Evolutionary conservation across 139 green algal species (phyloP).

Genomic region (Coelastrella sp.): DNA sequence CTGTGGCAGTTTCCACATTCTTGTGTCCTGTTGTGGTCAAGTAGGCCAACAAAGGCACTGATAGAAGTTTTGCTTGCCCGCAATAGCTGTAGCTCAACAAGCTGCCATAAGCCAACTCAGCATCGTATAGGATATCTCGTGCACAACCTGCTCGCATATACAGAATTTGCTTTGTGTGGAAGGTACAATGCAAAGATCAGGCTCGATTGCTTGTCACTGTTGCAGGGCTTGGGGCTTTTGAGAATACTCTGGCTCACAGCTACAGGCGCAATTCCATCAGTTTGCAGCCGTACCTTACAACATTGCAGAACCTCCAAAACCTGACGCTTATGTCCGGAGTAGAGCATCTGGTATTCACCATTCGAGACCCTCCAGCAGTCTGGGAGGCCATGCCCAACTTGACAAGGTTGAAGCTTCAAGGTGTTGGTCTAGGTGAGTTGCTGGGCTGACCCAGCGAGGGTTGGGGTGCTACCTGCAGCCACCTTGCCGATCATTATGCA

Average conservation of each 20-base stretch:
- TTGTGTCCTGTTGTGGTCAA: too few species aligned
- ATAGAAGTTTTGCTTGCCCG: too few species aligned
- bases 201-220: background rate
- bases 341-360: conserved; percentile 7
- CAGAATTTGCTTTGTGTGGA: background rate
- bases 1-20: too few species aligned
- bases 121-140: too few species aligned
- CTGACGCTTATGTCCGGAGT: background rate
- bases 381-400: conserved; percentile 20
- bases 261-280: background rate
- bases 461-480: background rate
- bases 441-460: background rate
- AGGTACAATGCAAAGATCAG: background rate
- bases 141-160: too few species aligned
- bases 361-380: background rate
- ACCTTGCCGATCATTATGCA: background rate
- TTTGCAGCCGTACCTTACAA: background rate
- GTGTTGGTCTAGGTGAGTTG: conserved; percentile 11
- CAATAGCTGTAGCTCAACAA: too few species aligned
- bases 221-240: background rate
- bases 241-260: background rate
- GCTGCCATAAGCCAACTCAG: too few species aligned
- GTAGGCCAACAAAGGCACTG: too few species aligned
- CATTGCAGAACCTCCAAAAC: background rate
- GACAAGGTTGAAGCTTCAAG: background rate